Percentiles rank a stretch among this genome's conserved stretches.
phyloP scores from a whole-genome alignment of 2,329 filamentous ascomycete genomes.

The Apiospora sp. region DNA sequence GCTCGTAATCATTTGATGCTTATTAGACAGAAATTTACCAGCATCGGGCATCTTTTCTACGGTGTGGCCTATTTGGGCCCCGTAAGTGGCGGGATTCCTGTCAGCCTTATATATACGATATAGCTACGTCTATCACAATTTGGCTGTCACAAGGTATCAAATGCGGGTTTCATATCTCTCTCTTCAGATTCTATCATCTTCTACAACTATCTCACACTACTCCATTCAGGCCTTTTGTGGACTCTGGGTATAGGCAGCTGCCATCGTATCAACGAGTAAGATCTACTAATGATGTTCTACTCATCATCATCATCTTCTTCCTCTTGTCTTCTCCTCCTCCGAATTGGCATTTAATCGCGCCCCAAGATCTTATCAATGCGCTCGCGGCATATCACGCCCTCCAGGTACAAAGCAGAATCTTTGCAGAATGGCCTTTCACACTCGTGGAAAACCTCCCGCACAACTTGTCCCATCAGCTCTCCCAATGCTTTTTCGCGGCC shows the following conservation, averaged over 20 bases:
- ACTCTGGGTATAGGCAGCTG: no score
- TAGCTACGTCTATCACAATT: no score
- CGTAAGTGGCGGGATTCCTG: not conserved
- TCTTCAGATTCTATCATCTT: not conserved
- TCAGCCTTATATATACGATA: not conserved
- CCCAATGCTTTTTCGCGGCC: not conserved
- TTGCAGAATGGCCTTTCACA: not conserved
- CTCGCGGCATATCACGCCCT: not conserved
- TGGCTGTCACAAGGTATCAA: not conserved
- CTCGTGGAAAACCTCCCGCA: not conserved
- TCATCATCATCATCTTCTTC: no score
- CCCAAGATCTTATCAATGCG: not conserved
- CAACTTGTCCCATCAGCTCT: not conserved
- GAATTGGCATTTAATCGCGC: no score
- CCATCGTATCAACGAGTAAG: no score
- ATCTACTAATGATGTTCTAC: no score
- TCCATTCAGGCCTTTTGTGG: no score
- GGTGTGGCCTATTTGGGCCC: not conserved
- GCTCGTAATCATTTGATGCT: not conserved
- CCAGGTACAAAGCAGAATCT: not conserved
- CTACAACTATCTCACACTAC: no score
- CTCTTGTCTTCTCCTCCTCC: no score
- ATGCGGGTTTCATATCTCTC: not conserved
- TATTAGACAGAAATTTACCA: not conserved
- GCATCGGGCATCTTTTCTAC: no score